Percentiles rank a stretch among this genome's conserved stretches.
phyloP scores from a whole-genome alignment of 2,329 filamentous ascomycete species.

The Alternaria solani region DNA sequence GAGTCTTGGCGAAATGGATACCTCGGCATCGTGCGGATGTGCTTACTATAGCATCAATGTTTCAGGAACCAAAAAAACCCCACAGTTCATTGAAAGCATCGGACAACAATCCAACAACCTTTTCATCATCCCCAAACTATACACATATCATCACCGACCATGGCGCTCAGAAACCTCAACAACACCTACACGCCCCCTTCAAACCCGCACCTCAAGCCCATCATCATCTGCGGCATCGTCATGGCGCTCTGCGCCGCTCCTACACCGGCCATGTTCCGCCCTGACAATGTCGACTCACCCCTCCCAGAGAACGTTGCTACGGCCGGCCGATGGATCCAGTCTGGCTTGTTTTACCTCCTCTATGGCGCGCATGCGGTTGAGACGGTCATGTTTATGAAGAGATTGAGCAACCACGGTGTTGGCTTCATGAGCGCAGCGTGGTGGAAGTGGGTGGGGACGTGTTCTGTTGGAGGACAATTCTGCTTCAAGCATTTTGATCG shows the following conservation, averaged over 20 bases:
- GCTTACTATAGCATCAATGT: neutral
- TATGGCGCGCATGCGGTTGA: constrained; percentile 35
- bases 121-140: neutral
- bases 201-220: constrained; percentile 26
- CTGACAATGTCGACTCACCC: constrained; percentile 20
- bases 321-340: constrained; percentile 31
- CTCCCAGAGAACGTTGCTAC: constrained; percentile 19
- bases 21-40: constrained; percentile 4
- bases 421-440: constrained; percentile 24
- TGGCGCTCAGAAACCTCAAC: constrained; percentile 26
- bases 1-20: neutral
- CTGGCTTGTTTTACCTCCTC: constrained; percentile 33
- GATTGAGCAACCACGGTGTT: constrained; percentile 26
- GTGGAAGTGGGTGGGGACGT: constrained; percentile 37
- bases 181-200: constrained; percentile 30
- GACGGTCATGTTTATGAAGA: constrained; percentile 28
- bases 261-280: constrained; percentile 28
- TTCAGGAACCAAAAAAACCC: neutral
- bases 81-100: neutral
- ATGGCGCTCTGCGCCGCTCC: constrained; percentile 36
- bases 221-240: constrained; percentile 32
- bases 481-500: constrained; percentile 34
- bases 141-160: neutral
- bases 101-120: neutral
- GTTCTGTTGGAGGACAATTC: constrained; percentile 35